Evolutionary conservation across 768 basidiomycete genomes (phyloP).

Genomic region (Dioszegia crocea): DNA sequence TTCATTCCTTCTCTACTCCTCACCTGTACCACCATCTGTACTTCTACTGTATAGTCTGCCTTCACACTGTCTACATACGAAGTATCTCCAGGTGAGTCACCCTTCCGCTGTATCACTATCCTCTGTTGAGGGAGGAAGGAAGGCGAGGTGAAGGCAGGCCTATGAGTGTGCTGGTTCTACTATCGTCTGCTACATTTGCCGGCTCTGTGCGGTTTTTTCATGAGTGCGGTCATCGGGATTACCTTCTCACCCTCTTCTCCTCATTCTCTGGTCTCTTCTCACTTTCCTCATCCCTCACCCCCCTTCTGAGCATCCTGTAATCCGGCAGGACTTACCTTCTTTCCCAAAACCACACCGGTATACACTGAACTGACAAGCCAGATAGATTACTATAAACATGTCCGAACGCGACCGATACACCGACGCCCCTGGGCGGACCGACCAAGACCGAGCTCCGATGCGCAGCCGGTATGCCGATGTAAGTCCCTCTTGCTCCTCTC

Average conservation of each 20-base stretch:
- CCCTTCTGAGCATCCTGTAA: too few relatives aligned
- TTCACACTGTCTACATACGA: not conserved
- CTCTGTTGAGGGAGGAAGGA: not conserved
- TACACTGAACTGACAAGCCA: not conserved
- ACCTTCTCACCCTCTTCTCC: too few relatives aligned
- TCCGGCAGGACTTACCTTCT: too few relatives aligned
- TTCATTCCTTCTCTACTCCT: not conserved
- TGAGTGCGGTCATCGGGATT: too few relatives aligned
- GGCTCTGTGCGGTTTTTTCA: too few relatives aligned
- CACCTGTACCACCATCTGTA: conserved; percentile 1
- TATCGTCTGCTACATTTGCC: too few relatives aligned
- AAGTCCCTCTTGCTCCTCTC: not conserved
- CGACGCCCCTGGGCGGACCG: not conserved
- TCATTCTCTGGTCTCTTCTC: too few relatives aligned
- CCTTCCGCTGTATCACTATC: not conserved
- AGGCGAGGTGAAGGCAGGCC: too few relatives aligned
- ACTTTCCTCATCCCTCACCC: not conserved
- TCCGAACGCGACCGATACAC: not conserved
- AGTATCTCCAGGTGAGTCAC: not conserved
- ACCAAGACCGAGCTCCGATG: not conserved
- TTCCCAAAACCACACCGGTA: not conserved
- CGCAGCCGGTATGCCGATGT: conserved; percentile 7
- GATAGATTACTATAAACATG: not conserved
- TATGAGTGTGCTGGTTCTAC: too few relatives aligned
- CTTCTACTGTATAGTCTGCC: conserved; percentile 5